Evolutionary conservation across 768 basidiomycete species (phyloP), one percentile per base, ranked within the genome.

Genomic region (Lactarius hatsudake): DNA sequence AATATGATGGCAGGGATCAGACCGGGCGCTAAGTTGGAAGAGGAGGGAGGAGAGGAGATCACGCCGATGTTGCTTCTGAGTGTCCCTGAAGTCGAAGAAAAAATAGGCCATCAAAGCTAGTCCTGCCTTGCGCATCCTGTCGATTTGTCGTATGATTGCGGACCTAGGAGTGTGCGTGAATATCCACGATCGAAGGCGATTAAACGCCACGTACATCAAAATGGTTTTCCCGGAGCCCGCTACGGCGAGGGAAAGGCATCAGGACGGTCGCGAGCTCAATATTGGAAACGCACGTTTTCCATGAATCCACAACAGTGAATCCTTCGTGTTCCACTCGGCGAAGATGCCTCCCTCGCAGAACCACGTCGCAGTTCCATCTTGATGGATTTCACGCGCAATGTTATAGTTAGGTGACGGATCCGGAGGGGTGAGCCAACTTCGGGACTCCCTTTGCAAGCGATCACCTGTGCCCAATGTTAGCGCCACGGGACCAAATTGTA

Each of bases 161-260:
- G 63, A 64, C 15, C 63, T 54, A 5, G 26, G 12, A 10, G 23
- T 20, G 23, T 12, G 15, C 17, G 9, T 7, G 5, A 54, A 55
- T 34, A 48, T 18, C 3, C 1, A 23, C 18, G 5, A 6, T 40
- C 10, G 3, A 13, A 9, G 3, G 55, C 32, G 8, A 7, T 30
- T 30, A 56, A 8, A 56, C 10, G 15, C 15, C 2, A 8, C 51
- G 5, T 54, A 65, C 64, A 34, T 42, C 5, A 65, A 38, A 20
- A 65, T 30, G 17, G 13, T 60, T 28, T 65, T 65, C 5, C 64
- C 64, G 2, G 58, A 45, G 15, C 58, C 64, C 26, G 64, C 64
- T 60, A 23, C n/a, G 23, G 13, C 26, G 5, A 8, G 13, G 51
- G 8, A 13, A 26, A 28, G 10, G 1, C 4, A 6, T 54, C 38